A percentile compares a stretch with the other conserved stretches of the same genome.
Evolutionary conservation across 331 rosid species (phyloP).

Genomic region (Saraca asoca): DNA sequence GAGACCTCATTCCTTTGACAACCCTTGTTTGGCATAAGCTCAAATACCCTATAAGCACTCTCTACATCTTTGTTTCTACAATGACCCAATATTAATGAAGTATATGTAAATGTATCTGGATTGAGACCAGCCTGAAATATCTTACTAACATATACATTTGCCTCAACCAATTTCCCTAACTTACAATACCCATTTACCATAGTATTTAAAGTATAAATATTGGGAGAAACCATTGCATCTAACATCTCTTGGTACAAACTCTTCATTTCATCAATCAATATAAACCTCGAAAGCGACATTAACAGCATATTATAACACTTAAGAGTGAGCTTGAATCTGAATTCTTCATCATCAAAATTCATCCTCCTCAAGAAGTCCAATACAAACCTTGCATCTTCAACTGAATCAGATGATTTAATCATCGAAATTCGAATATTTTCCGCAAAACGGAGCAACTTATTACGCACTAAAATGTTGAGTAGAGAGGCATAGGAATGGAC

Average conservation of each 20-base stretch:
- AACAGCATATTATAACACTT: slow-evolving; percentile 64
- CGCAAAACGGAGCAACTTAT: slow-evolving; percentile 43
- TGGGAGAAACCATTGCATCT: slow-evolving; percentile 44
- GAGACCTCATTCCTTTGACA: slow-evolving; percentile 57
- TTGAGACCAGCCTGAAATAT: slow-evolving; percentile 45
- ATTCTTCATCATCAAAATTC: slow-evolving; percentile 33
- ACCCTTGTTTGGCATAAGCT: slow-evolving; percentile 50
- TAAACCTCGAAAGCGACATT: slow-evolving; percentile 50
- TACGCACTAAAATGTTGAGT: slow-evolving; percentile 51
- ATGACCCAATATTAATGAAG: slow-evolving; percentile 68
- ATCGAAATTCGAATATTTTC: slow-evolving; percentile 60
- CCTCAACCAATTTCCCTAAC: slow-evolving; percentile 52
- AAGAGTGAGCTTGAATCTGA: slow-evolving; percentile 51
- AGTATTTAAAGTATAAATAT: slow-evolving; percentile 52
- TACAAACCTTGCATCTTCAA: slow-evolving; percentile 40
- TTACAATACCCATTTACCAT: slow-evolving; percentile 65
- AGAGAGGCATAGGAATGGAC: slow-evolving; percentile 46
- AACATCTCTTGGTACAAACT: slow-evolving; percentile 53
- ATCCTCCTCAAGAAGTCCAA: slow-evolving; percentile 44
- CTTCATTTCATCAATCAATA: slow-evolving; percentile 54
- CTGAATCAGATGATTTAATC: slow-evolving; percentile 47
- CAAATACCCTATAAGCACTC: slow-evolving; percentile 48
- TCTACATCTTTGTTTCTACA: slow-evolving; percentile 49
- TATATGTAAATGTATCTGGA: slow-evolving; percentile 59
- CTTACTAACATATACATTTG: slow-evolving; percentile 38